Base-by-base conservation (phyloP, 2,329 filamentous ascomycete species). In the Dactylonectria estremocensis region DNA sequence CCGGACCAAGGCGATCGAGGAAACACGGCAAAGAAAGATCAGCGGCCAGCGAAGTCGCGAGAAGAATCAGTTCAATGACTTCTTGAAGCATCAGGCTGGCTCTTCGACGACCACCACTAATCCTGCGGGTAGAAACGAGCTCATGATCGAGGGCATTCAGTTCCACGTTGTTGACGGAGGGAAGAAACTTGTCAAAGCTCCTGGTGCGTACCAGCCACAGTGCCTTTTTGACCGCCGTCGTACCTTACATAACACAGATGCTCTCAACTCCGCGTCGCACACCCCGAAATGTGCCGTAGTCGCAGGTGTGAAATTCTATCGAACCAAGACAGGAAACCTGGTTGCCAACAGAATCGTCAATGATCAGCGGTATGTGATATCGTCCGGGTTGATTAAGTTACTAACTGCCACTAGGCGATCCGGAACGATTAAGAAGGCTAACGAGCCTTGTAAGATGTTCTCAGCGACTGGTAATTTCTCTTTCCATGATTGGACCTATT, bases 291-390 rank as follows among this genome's bases (percentile, higher is more conserved):
- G 87, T 70, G 87, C 91, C 46, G 83, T 85, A 6, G 84, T 97
- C 68, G 93, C 92, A 59, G 93, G 94, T 48, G 93, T 97, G 75
- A 90, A 89, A 71, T 97, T 97, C 78, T 88, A 94, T 75, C 89
- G 95, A 72, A 97, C 93, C 80, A 97, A 95, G 79, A 92, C 92
- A 74, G 95, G 95, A 69, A 97, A 97, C 74, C 88, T 97, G 28
- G 92, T 95, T 77, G 92, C 94, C 62, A 88, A 92, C 76, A 91
- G 92, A 70, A 86, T 94, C 63, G 88, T 95, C 67, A 91, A 91
- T 78, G 90, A 91, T 69, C 92, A 93, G 80, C 91, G 89, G 93
- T 95, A 89, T 82, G 90, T 87, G 57, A 33, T 65, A 62, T 72
- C 66, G 59, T 53, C 66, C 43, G 22, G 8, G 54, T 57, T 24